These are phyloP conservation scores for Nicotiana tomentosiformis DNA, from an alignment of 257 asterid species.

Conservation along the genomic window DNA sequence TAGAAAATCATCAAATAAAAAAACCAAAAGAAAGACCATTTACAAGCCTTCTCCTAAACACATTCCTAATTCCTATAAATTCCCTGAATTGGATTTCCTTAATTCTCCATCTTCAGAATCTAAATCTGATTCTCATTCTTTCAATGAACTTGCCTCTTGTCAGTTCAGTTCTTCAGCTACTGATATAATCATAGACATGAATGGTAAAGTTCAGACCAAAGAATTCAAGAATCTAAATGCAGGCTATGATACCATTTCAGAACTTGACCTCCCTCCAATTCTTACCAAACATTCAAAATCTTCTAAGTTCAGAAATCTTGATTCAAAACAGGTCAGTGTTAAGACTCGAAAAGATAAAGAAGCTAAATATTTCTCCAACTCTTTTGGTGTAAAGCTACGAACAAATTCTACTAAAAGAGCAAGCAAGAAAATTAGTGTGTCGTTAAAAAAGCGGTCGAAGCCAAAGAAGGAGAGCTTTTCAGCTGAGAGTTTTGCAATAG, in stretches of 20 bases:
- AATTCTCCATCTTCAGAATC: slow-evolving; percentile 34
- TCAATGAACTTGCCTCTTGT: slow-evolving; percentile 24
- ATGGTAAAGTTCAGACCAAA: slow-evolving; percentile 16
- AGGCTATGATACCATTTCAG: slow-evolving; percentile 30
- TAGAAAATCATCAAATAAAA: slow-evolving; percentile 39
- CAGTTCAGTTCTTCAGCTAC: slow-evolving; percentile 37
- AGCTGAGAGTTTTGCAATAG: slow-evolving; percentile 71
- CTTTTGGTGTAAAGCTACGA: slow-evolving; percentile 53
- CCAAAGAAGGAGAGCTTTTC: slow-evolving; percentile 18
- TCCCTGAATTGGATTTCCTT: slow-evolving; percentile 30
- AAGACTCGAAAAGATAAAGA: background rate
- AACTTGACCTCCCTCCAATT: slow-evolving; percentile 54
- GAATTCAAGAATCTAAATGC: slow-evolving; percentile 13
- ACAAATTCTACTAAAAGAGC: slow-evolving; percentile 36
- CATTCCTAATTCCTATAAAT: background rate
- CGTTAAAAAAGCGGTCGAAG: slow-evolving; percentile 13
- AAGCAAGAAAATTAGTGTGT: slow-evolving; percentile 29
- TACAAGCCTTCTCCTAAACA: slow-evolving; percentile 68
- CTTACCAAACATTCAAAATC: slow-evolving; percentile 32
- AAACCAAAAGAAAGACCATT: slow-evolving; percentile 47
- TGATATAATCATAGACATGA: slow-evolving; percentile 56
- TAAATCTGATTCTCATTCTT: slow-evolving; percentile 24
- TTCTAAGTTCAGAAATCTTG: too few relatives aligned
- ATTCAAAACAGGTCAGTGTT: background rate
- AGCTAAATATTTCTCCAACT: slow-evolving; percentile 29